Evolutionary conservation across 768 basidiomycete species (phyloP), one percentile per base, ranked within the genome.

Genomic region (Russula abietina): DNA sequence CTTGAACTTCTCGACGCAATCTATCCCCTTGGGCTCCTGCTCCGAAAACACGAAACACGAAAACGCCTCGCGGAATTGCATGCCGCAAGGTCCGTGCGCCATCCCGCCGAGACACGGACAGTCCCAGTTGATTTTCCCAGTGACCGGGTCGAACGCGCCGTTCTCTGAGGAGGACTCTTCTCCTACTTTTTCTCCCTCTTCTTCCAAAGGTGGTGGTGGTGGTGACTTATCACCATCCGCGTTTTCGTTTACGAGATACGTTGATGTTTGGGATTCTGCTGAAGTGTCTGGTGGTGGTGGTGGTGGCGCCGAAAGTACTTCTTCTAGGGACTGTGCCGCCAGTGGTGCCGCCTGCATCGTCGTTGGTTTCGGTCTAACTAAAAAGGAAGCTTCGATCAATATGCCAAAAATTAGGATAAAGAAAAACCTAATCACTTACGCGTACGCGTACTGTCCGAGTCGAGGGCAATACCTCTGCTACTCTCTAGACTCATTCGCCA

Each of bases 71-170:
- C 88, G 86, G 79, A 99, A 99, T 68, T 98, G 82, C 64, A 81
- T 80, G 10, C 97, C 97, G 70, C 97, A 99, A 11, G 94, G 93
- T 7, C 97, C 96, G 71, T 98, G 81, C 11, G 96, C 96, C 97
- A 99, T 98, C 55, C 97, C 97, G 36, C 97, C 97, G 9, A 99
- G 84, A 73, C 97, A 98, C 1, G 97, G 93, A 74, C 97, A 99
- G 72, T 98, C 97, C 97, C 97, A 99, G 77, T 99, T 99, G 70
- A 99, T 98, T 81, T 98, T 94, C 49, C 97, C 97, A 1, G 97
- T 99, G 65, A 85, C 93, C 22, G 95, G 95, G 76, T 99, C 89
- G 80, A 83, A 98, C 5, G 97, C 96, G 43, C 82, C 82, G 36
- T 63, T 57, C 30, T 11, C 36, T 36, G 36, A 36, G 36, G 73